These are phyloP conservation scores for Exophiala calicioides DNA, from an alignment of 2,329 filamentous ascomycete genomes.

Conservation along the genomic window DNA sequence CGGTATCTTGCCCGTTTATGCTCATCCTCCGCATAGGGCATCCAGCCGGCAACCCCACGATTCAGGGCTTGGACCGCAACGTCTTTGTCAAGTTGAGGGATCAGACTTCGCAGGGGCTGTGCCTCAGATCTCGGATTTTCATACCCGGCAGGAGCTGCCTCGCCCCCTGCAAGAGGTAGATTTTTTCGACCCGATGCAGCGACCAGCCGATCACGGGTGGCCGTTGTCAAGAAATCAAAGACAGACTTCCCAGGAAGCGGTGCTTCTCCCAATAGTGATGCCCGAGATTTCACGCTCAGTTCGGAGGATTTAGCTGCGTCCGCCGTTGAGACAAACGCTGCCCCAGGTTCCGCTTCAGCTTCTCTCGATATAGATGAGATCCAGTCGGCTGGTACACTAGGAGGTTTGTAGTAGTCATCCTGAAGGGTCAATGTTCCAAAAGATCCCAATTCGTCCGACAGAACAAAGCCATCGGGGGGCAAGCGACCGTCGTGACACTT, in stretches of 20 bases:
- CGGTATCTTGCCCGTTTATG: conserved; percentile 79
- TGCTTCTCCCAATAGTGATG: conserved; percentile 76
- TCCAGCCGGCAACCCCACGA: conserved; percentile 66
- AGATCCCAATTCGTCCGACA: conserved; percentile 58
- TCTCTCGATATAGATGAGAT: conserved; percentile 56
- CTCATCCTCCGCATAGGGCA: conserved; percentile 82
- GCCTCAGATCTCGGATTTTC: conserved; percentile 61
- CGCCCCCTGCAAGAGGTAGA: conserved; percentile 74
- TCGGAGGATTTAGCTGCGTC: conserved; percentile 76
- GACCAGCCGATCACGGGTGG: conserved; percentile 74
- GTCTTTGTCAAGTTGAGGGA: conserved; percentile 64
- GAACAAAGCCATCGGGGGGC: conserved; percentile 50
- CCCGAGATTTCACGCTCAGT: conserved; percentile 74
- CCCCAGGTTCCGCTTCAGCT: background rate
- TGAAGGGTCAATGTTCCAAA: conserved; percentile 49
- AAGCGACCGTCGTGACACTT: conserved; percentile 78
- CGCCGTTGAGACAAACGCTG: conserved; percentile 57
- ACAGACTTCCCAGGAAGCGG: conserved; percentile 87
- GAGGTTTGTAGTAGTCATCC: conserved; percentile 48
- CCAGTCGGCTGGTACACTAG: conserved; percentile 62
- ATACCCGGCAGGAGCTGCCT: conserved; percentile 67
- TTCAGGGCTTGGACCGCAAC: conserved; percentile 69
- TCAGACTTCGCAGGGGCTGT: conserved; percentile 44
- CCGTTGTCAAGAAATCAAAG: conserved; percentile 84
- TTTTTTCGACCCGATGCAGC: conserved; percentile 72